Base-by-base conservation (phyloP, 2,329 filamentous ascomycete species). In the Xenoacremonium recifei region DNA sequence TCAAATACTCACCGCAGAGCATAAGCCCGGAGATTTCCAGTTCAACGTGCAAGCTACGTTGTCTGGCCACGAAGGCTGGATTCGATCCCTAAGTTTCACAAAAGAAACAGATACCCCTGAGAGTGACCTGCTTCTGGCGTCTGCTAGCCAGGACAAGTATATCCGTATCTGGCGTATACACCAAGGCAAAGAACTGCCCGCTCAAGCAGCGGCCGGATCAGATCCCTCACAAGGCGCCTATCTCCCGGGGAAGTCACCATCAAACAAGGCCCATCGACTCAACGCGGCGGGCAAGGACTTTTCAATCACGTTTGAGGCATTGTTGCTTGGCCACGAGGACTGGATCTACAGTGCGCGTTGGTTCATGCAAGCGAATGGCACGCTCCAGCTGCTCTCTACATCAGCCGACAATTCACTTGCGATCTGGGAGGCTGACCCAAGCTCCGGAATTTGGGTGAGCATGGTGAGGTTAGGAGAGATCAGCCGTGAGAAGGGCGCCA, bases 71-170 rank as follows among this genome's bases (percentile, higher is more conserved):
- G 93, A 99, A 66, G 92, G 88, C 42, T 99, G 93, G 93, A 82
- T 99, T 35, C 78, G 92, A 35, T 92, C 89, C 12, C 73, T 99
- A 11, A 84, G 84, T 49, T 93, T 99, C 53, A 79, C 80, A 2
- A 71, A 71, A 45, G 87, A 93, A 59, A 76, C 66, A 12, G 60
- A 69, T 3, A 67, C 69, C 17, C 51, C 66, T 1, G 64, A 70
- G 1, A 79, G 79, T 39, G 91, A 96, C 61, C 62, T 95, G 4
- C 68, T 97, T 17, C 76, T 99, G 16, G 89, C 92, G 1, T 97
- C 92, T 10, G 91, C 91, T 17, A 97, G 92, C 61, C 93, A 99
- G 64, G 93, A 99, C 66, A 96, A 95, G 68, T 99, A 97, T 58
- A 85, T 97, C 45, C 86, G 93, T 30, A 77, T 99, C 25, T 99